phyloP scores from a whole-genome alignment of 208 protist species.

The Trypanosoma theileri region DNA sequence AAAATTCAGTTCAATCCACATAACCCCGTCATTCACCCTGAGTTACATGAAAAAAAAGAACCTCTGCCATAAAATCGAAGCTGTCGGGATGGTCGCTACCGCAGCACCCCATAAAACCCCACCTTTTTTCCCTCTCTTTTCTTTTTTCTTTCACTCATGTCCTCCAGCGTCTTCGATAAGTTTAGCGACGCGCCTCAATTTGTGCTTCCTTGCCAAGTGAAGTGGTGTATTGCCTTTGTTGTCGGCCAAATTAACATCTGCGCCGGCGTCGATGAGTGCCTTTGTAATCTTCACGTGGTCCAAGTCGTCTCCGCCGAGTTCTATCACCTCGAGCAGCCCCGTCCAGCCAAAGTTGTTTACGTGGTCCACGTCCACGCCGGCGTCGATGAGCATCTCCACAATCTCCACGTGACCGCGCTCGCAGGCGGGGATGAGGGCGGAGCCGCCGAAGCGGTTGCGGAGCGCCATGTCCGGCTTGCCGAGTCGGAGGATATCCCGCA shows the following conservation, averaged over 20 bases:
- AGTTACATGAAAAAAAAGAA: no score
- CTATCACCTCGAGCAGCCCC: conserved; percentile 41
- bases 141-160: conserved; percentile 26
- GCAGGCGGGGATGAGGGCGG: conserved; percentile 44
- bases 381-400: conserved; percentile 42
- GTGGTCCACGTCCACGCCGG: conserved; percentile 44
- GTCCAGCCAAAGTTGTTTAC: conserved; percentile 46
- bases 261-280: conserved; percentile 46
- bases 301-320: conserved; percentile 55
- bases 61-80: no score
- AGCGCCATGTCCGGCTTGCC: conserved; percentile 43
- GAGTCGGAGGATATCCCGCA: conserved; percentile 44
- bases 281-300: conserved; percentile 61
- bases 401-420: conserved; percentile 50
- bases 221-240: conserved; percentile 45
- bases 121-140: neutral
- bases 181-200: conserved; percentile 41
- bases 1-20: no score
- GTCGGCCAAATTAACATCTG: conserved; percentile 46
- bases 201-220: conserved; percentile 42
- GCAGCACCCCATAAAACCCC: neutral
- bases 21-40: no score
- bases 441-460: conserved; percentile 43
- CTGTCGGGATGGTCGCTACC: no score
- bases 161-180: conserved; percentile 49